Conservation (phyloP, 805 yeast species). For the Nakazawaea populi region DNA sequence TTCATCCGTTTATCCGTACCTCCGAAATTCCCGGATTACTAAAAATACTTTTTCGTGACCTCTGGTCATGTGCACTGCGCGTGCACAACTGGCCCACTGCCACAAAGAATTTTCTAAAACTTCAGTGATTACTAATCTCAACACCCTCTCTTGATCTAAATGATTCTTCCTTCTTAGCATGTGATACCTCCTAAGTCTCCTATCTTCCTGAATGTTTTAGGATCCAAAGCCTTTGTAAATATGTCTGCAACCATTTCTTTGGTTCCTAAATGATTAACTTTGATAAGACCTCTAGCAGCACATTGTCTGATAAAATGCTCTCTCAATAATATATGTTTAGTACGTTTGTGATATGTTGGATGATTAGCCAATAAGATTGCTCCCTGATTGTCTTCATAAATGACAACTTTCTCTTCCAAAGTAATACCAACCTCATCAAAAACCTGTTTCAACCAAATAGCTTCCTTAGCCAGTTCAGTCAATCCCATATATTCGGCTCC, state of each 20-base stretch:
- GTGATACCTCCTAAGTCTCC: neutral
- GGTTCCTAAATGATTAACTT: neutral
- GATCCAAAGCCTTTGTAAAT: neutral
- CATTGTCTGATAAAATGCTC: neutral
- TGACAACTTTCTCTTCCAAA: constrained; percentile 1
- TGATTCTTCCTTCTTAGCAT: too few species aligned
- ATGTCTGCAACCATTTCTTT: neutral
- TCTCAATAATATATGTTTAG: neutral
- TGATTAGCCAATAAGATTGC: neutral
- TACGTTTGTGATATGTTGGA: neutral
- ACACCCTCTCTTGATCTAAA: too few species aligned
- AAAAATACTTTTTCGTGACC: too few species aligned
- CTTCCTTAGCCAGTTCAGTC: constrained; percentile 11
- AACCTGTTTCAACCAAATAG: constrained; percentile 9
- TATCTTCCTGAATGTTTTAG: neutral
- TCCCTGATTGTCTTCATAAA: constrained; percentile 8
- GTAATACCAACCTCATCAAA: neutral
- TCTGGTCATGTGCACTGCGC: too few species aligned
- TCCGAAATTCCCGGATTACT: too few species aligned
- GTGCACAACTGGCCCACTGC: too few species aligned
- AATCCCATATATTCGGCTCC: constrained; percentile 14
- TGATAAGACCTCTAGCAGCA: neutral
- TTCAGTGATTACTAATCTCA: too few species aligned
- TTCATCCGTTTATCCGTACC: too few species aligned
- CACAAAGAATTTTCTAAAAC: too few species aligned